These are phyloP conservation scores for Coemansia sp. DNA, from an alignment of 192 early-diverging fungal species.

Conservation along the genomic window DNA sequence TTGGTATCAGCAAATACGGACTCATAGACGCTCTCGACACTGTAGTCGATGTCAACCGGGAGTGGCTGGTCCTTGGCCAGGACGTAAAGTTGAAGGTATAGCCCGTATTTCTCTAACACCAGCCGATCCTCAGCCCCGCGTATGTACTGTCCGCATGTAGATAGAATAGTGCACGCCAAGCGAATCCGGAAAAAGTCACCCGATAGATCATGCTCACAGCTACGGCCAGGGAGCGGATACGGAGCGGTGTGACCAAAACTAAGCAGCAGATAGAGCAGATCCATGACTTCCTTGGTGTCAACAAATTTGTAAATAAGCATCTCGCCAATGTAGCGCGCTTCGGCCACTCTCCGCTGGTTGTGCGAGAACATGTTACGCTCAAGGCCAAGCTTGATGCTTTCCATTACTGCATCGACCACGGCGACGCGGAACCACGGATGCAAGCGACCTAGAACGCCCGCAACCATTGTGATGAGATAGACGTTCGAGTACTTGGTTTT, in stretches of 20 bases:
- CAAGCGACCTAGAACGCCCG: conserved; percentile 72
- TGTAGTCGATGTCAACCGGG: conserved; percentile 89
- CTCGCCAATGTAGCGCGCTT: conserved; percentile 85
- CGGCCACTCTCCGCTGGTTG: conserved; percentile 87
- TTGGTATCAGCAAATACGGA: conserved; percentile 61
- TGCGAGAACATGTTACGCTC: conserved; percentile 93
- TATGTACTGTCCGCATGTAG: conserved; percentile 80
- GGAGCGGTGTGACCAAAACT: conserved; percentile 80
- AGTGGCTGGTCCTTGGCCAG: conserved; percentile 73
- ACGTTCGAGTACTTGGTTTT: conserved; percentile 91
- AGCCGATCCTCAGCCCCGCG: conserved; percentile 57
- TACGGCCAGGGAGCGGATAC: conserved; percentile 55
- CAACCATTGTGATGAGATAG: conserved; percentile 78
- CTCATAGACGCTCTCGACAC: conserved; percentile 79
- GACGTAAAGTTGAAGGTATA: conserved; percentile 90
- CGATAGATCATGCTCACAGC: conserved; percentile 72
- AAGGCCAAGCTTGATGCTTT: conserved; percentile 85
- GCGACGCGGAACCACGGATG: conserved; percentile 86
- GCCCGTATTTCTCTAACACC: conserved; percentile 59
- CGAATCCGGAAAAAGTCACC: conserved; percentile 93
- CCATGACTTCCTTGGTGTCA: conserved; percentile 76
- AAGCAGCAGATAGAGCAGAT: conserved; percentile 81
- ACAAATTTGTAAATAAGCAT: conserved; percentile 90
- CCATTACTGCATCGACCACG: conserved; percentile 85
- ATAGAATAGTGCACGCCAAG: conserved; percentile 81